Evolutionary conservation across 768 basidiomycete species (phyloP).

Genomic region (Trametes cinnabarina): DNA sequence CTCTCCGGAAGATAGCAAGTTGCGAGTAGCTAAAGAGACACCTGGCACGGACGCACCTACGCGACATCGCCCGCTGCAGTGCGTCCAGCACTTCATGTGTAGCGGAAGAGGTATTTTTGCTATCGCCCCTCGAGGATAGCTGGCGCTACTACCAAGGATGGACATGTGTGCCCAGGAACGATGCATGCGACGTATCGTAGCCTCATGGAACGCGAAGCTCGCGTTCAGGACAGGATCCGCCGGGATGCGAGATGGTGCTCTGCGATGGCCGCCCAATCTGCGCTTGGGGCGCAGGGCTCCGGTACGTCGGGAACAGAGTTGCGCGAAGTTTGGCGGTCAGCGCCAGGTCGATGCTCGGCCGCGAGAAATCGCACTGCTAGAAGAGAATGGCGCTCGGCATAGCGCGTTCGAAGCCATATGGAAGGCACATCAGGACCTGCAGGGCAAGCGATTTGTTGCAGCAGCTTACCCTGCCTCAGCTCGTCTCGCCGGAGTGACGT

Average conservation of each 20-base stretch:
- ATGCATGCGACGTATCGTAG: slow-evolving; percentile 2
- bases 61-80: background rate
- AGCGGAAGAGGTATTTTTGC: background rate
- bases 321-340: background rate
- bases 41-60: background rate
- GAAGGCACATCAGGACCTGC: background rate
- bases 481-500: too few relatives aligned
- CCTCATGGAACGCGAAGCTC: slow-evolving; percentile 14
- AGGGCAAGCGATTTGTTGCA: background rate
- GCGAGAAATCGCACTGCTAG: background rate
- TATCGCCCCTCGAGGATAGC: background rate
- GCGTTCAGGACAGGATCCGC: slow-evolving; percentile 8
- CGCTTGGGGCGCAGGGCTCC: background rate
- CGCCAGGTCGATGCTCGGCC: background rate
- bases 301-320: background rate
- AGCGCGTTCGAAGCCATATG: background rate
- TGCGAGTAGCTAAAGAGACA: background rate
- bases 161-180: background rate
- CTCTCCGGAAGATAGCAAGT: background rate
- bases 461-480: background rate
- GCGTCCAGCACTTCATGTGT: background rate
- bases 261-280: background rate
- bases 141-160: background rate
- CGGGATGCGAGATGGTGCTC: slow-evolving; percentile 1
- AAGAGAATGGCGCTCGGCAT: background rate